These are phyloP conservation scores for Peterozyma toletana DNA, from an alignment of 805 yeast species.

Conservation along the genomic window DNA sequence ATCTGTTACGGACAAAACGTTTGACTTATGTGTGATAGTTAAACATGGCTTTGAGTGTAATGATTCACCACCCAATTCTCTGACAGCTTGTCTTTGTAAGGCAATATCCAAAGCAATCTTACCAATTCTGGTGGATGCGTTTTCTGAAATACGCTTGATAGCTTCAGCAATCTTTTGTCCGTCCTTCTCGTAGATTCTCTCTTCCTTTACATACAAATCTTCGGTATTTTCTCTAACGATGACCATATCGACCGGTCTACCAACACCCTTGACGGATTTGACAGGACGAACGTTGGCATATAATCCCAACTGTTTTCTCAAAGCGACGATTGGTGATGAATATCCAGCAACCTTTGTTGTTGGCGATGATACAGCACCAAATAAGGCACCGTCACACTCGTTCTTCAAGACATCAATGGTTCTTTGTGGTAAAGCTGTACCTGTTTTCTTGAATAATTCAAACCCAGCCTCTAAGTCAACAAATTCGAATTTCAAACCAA, in stretches of 20 bases:
- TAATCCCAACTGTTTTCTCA: slow-evolving; percentile 89
- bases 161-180: slow-evolving; percentile 95
- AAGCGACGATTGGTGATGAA: slow-evolving; percentile 98
- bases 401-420: slow-evolving; percentile 72
- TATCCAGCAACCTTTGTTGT: slow-evolving; percentile 91
- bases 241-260: slow-evolving; percentile 92
- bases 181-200: slow-evolving; percentile 65
- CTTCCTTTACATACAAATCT: slow-evolving; percentile 94
- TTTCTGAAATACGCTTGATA: slow-evolving; percentile 89
- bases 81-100: slow-evolving; percentile 75
- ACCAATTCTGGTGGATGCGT: slow-evolving; percentile 81
- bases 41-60: slow-evolving; percentile 52
- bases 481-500: slow-evolving; percentile 76
- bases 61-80: slow-evolving; percentile 54
- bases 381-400: slow-evolving; percentile 94
- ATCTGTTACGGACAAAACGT: slow-evolving; percentile 86
- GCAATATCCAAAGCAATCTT: slow-evolving; percentile 91
- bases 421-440: slow-evolving; percentile 90
- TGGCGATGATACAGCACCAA: slow-evolving; percentile 97
- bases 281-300: slow-evolving; percentile 98
- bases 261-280: slow-evolving; percentile 80
- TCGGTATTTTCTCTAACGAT: slow-evolving; percentile 99
- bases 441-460: slow-evolving; percentile 90
- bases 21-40: slow-evolving; percentile 95
- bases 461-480: slow-evolving; percentile 90